Base-by-base conservation (phyloP, 495 filamentous ascomycete species). In the Neurospora pannonica region DNA sequence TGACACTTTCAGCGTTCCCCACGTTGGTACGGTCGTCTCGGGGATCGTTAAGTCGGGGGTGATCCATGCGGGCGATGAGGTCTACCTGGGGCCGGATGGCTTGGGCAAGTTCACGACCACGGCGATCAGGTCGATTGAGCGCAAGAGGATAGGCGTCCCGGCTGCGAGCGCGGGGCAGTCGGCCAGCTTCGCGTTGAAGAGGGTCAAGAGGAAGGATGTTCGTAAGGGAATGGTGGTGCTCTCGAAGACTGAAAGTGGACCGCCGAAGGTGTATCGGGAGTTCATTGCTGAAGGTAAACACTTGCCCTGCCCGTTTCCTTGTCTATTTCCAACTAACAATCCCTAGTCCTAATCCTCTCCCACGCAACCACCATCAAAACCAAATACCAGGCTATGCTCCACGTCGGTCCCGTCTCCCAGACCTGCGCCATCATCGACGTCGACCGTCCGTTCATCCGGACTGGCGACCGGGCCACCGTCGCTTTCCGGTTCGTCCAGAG, bases 301-400 rank as follows among this genome's bases (percentile, higher is more conserved):
- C 5, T 8, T 8, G n/a, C 40, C 15, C 17, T 42, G 9, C 17
- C 15, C 42, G 2, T 72, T 36, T 40, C 71, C 46, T 19, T 24
- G 24, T 37, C 48, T 72, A 2, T n/a, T 62, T 48, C 71, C 71
- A 70, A 39, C 42, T 42, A 43, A 24, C 31, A 60, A 0, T 8
- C 21, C 17, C 15, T 70, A 94, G 96, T 98, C 4, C 88, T 99
- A 7, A 99, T 99, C 75, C 87, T 99, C 9, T 94, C 92, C 5
- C 96, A 99, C 80, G 96, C 96, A 1, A 99, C 96, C n/a, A 99
- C 96, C 67, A 99, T 99, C 82, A 96, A 97, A 81, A 94, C 93
- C 7, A 95, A 95, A 78, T 99, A 99, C 79, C 96, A 99, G 82
- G 97, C 96, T 6, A 99, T 99, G 96, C 88, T 99, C 28, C 96